These are phyloP conservation scores for Phoenix dactylifera DNA, from an alignment of 176 grass and related monocot species.

Conservation along the genomic window DNA sequence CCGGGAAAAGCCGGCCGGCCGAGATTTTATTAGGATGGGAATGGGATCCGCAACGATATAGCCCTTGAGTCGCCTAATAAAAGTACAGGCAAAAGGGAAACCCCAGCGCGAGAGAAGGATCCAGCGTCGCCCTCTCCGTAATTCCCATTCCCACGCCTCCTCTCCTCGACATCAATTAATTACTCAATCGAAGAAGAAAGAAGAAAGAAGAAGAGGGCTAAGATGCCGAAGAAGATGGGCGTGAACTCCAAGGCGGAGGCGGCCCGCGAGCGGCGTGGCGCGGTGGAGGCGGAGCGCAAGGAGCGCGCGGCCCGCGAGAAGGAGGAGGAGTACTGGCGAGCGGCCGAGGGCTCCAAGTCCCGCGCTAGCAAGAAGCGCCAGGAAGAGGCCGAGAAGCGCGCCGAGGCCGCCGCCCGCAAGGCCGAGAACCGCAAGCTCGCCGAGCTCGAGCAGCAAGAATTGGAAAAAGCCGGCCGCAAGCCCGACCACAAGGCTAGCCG, in stretches of 20 bases:
- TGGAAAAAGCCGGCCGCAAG: conserved; percentile 28
- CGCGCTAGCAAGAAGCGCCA: conserved; percentile 68
- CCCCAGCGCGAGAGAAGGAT: no score
- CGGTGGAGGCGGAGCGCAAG: conserved; percentile 51
- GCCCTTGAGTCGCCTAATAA: no score
- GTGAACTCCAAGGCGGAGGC: conserved; percentile 96
- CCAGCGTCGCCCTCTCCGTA: no score
- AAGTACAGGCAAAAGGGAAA: no score
- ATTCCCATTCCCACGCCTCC: no score
- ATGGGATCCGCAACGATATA: no score
- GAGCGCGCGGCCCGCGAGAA: conserved; percentile 37
- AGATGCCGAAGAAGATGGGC: conserved; percentile 99
- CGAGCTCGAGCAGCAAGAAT: conserved; percentile 51
- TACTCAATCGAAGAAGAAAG: no score
- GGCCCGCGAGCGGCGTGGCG: conserved; percentile 55
- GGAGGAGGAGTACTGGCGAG: conserved; percentile 88
- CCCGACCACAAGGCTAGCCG: conserved; percentile 68
- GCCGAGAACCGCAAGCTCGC: conserved; percentile 80
- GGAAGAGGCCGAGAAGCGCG: conserved; percentile 85
- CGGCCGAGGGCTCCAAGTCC: conserved; percentile 83
- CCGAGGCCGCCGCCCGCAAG: conserved; percentile 57
- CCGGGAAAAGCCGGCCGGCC: no score
- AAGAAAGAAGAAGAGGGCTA: no score
- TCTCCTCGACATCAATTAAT: no score
- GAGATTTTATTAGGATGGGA: no score